These are phyloP conservation scores for Trichosporon ovoides DNA, from an alignment of 1,284 basidiomycete genomes.

Conservation along the genomic window DNA sequence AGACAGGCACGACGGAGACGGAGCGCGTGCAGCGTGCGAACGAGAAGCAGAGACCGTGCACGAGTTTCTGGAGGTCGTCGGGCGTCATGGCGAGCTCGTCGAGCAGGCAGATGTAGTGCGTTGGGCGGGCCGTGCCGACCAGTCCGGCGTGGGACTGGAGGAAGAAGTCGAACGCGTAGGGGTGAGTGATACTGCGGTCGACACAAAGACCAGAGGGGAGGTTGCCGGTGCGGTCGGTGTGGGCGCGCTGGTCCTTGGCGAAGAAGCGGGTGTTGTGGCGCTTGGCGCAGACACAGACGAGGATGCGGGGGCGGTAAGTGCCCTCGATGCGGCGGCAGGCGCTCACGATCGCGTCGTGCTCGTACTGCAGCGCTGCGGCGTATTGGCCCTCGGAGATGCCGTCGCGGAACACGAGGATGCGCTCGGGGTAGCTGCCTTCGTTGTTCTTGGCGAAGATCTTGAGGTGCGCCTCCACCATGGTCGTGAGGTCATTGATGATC, in stretches of 20 bases:
- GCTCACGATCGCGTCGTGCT: slow-evolving; percentile 44
- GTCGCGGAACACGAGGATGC: slow-evolving; percentile 50
- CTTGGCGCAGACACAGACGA: slow-evolving; percentile 43
- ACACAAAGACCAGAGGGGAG: slow-evolving; percentile 44
- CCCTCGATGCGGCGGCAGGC: slow-evolving; percentile 26
- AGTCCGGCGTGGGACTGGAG: slow-evolving; percentile 41
- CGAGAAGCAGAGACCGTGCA: slow-evolving; percentile 48
- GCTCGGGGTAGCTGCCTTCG: slow-evolving; percentile 37
- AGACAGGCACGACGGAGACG: slow-evolving; percentile 47
- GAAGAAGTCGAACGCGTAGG: slow-evolving; percentile 50
- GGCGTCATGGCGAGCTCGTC: slow-evolving; percentile 46
- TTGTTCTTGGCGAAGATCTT: slow-evolving; percentile 37
- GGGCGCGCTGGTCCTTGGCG: slow-evolving; percentile 27
- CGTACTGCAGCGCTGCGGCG: slow-evolving; percentile 45
- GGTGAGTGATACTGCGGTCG: slow-evolving; percentile 47
- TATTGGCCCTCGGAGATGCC: slow-evolving; percentile 53
- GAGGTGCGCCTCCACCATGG: slow-evolving; percentile 40
- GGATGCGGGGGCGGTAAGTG: slow-evolving; percentile 29
- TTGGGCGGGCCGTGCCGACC: slow-evolving; percentile 37
- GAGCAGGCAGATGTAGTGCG: slow-evolving; percentile 39
- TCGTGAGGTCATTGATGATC: slow-evolving; percentile 35
- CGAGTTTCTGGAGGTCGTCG: slow-evolving; percentile 43
- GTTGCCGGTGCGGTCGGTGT: slow-evolving; percentile 48
- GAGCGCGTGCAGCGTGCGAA: slow-evolving; percentile 50
- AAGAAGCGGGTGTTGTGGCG: slow-evolving; percentile 51